phyloP scores from a whole-genome alignment of 1,284 basidiomycete species.

The Cryptococcus hybrid region DNA sequence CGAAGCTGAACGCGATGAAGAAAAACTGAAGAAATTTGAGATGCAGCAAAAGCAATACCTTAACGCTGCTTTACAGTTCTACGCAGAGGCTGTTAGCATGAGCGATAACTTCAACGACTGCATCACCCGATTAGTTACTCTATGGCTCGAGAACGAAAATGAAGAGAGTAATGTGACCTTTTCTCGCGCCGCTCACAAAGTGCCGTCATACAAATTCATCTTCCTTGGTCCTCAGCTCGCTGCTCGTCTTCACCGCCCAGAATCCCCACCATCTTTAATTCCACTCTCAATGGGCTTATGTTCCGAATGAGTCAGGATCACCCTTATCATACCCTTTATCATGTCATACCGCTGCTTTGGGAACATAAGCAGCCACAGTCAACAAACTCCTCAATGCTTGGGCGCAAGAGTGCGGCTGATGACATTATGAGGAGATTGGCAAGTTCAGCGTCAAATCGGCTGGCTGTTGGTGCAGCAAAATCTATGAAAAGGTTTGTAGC shows the following conservation, averaged over 20 bases:
- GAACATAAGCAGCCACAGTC: background rate
- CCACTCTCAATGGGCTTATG: conserved; percentile 64
- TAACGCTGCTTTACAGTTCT: conserved; percentile 74
- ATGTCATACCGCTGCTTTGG: conserved; percentile 66
- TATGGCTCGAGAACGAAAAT: conserved; percentile 74
- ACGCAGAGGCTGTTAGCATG: conserved; percentile 66
- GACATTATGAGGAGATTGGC: background rate
- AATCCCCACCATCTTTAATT: conserved; percentile 57
- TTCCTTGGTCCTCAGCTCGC: conserved; percentile 90
- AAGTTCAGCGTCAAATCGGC: too few relatives aligned
- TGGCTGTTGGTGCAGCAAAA: too few relatives aligned
- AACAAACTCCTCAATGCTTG: too few relatives aligned
- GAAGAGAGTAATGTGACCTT: conserved; percentile 58
- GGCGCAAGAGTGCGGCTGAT: background rate
- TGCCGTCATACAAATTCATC: conserved; percentile 86
- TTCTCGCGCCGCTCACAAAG: conserved; percentile 39
- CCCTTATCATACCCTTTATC: conserved; percentile 90
- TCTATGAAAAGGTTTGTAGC: too few relatives aligned
- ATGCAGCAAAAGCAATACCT: conserved; percentile 65
- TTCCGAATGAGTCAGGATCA: conserved; percentile 80
- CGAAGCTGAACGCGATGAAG: background rate
- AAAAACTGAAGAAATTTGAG: conserved; percentile 60
- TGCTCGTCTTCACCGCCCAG: conserved; percentile 67
- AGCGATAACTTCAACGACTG: conserved; percentile 75
- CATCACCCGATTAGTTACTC: conserved; percentile 75